phyloP scores from a whole-genome alignment of 2,329 filamentous ascomycete genomes.

The Exophiala sp. region DNA sequence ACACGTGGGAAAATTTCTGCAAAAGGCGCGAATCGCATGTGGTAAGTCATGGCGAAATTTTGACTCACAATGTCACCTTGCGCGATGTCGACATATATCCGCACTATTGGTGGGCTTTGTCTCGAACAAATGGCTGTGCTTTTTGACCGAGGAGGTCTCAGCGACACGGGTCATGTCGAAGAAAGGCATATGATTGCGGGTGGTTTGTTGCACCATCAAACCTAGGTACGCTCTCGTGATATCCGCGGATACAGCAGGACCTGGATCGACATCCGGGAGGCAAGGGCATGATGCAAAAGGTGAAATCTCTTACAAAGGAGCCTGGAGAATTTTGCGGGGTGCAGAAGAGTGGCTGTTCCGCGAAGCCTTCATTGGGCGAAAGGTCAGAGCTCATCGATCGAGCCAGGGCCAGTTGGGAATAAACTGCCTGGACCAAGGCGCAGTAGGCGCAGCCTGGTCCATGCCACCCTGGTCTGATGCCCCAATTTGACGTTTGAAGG shows the following conservation, averaged over 20 bases:
- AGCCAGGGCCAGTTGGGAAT: background rate
- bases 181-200: no score
- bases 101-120: background rate
- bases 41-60: slow-evolving; percentile 7
- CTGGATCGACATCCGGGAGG: background rate
- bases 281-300: background rate
- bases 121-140: background rate
- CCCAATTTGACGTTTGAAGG: background rate
- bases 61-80: slow-evolving; percentile 22
- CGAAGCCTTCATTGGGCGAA: slow-evolving; percentile 7
- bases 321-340: slow-evolving; percentile 18
- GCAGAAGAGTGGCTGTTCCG: slow-evolving; percentile 13
- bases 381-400: background rate
- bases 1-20: slow-evolving; percentile 21
- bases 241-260: background rate
- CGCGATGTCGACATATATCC: background rate
- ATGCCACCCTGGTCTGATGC: slow-evolving; percentile 4
- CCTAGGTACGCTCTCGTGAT: no score
- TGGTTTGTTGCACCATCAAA: background rate
- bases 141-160: background rate
- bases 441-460: background rate
- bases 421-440: background rate
- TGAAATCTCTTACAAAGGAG: background rate
- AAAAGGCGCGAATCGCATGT: background rate
- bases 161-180: background rate